phyloP scores from a whole-genome alignment of 805 yeast genomes.

The Vanderwaltozyma tropicalis region DNA sequence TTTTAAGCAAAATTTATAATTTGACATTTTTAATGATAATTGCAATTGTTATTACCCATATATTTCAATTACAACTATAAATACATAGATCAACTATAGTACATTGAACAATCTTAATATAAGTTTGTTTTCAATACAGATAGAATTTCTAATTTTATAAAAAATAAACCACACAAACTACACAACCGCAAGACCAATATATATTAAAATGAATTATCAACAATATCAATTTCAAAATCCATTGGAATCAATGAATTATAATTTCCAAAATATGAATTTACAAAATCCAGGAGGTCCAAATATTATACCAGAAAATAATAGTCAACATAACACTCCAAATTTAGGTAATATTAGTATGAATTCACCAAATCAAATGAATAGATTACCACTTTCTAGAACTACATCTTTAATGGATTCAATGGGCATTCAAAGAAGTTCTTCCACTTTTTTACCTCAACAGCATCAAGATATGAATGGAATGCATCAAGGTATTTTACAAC shows the following conservation, averaged over 20 bases:
- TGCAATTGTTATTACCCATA: too few species aligned
- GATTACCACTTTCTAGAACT: conserved; percentile 11
- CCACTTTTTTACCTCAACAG: conserved; percentile 12
- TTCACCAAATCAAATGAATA: neutral
- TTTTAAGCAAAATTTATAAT: too few species aligned
- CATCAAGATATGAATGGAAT: neutral
- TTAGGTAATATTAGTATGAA: too few species aligned
- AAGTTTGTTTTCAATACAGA: too few species aligned
- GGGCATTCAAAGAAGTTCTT: conserved; percentile 18
- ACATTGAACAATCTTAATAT: too few species aligned
- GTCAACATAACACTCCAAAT: neutral
- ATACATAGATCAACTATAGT: too few species aligned
- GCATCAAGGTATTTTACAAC: too few species aligned
- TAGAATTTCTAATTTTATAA: too few species aligned
- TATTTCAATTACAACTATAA: too few species aligned
- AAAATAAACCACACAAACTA: too few species aligned
- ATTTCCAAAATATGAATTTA: conserved; percentile 10
- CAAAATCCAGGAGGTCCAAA: neutral
- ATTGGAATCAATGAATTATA: conserved; percentile 13
- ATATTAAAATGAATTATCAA: conserved; percentile 4
- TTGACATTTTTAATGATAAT: too few species aligned
- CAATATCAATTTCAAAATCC: conserved; percentile 6
- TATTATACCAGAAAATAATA: neutral
- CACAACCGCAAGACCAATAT: too few species aligned
- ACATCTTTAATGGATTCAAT: conserved; percentile 19